Conservation (phyloP, 1,139 yeast species). For the Candida sp. region DNA sequence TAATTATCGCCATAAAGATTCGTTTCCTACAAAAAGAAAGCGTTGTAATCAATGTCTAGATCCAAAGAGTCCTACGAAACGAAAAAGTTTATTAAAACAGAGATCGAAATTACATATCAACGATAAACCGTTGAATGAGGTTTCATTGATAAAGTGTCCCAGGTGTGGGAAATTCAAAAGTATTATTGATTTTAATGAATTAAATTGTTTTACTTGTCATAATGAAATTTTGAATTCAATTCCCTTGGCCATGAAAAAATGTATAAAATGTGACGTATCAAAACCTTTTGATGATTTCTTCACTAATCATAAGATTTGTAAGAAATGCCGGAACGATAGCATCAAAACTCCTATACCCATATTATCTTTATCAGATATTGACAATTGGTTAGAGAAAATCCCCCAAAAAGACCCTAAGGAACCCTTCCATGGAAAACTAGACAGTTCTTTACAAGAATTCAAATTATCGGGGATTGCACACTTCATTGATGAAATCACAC, state of each 20-base stretch:
- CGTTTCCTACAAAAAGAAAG: not conserved
- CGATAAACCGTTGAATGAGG: not conserved
- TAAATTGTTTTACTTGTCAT: not conserved
- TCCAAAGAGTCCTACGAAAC: not conserved
- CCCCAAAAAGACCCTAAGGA: not conserved
- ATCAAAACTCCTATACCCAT: not conserved
- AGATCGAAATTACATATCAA: not conserved
- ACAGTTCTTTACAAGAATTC: not conserved
- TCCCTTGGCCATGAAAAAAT: not conserved
- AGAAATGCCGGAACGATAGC: not conserved
- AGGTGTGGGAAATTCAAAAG: not conserved
- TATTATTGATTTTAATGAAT: not conserved
- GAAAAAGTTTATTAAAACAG: not conserved
- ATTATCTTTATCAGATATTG: not conserved
- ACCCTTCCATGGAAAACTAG: not conserved
- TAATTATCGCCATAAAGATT: not conserved
- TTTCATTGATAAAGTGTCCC: not conserved
- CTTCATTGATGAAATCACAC: not conserved
- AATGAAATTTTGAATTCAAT: not conserved
- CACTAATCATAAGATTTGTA: not conserved
- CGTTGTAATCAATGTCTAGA: not conserved
- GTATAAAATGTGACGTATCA: not conserved
- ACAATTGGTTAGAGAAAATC: not conserved
- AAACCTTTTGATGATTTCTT: not conserved
- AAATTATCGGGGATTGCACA: not conserved